phyloP scores from a whole-genome alignment of 768 basidiomycete species.

The Kwoniella pini region DNA sequence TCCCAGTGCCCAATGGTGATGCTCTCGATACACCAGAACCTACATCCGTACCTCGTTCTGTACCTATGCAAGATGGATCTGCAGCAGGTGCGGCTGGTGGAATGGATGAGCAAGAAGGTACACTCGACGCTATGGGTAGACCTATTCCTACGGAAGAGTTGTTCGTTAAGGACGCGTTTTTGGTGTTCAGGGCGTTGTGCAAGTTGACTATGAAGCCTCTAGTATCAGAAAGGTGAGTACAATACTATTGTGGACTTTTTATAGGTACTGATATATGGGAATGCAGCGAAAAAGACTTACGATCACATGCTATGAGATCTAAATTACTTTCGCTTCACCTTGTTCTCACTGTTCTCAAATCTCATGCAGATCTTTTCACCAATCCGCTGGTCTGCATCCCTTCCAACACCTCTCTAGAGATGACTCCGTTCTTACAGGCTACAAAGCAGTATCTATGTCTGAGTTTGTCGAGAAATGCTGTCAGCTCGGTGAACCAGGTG shows the following conservation, averaged over 20 bases:
- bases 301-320: constrained; percentile 95
- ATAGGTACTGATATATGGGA: background rate
- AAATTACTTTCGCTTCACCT: constrained; percentile 93
- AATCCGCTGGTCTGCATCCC: constrained; percentile 87
- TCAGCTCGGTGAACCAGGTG: constrained; percentile 91
- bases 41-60: background rate
- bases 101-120: constrained; percentile 35
- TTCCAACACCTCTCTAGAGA: constrained; percentile 83
- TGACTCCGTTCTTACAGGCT: constrained; percentile 86
- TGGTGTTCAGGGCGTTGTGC: constrained; percentile 94
- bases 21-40: constrained; percentile 41
- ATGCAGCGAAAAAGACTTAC: constrained; percentile 87
- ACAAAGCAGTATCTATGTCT: constrained; percentile 95
- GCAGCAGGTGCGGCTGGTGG: constrained; percentile 7
- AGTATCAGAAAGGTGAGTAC: constrained; percentile 83
- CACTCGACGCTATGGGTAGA: constrained; percentile 48
- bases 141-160: constrained; percentile 77
- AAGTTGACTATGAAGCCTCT: constrained; percentile 98
- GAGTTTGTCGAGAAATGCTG: constrained; percentile 88
- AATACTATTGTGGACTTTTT: too few species aligned
- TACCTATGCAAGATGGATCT: constrained; percentile 7
- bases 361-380: constrained; percentile 85
- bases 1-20: constrained; percentile 49
- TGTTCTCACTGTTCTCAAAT: constrained; percentile 84
- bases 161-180: constrained; percentile 95